Evolutionary conservation across 2,329 filamentous ascomycete species (phyloP), one percentile per base, ranked within the genome.

Genomic region (Cyphellophora attinorum): DNA sequence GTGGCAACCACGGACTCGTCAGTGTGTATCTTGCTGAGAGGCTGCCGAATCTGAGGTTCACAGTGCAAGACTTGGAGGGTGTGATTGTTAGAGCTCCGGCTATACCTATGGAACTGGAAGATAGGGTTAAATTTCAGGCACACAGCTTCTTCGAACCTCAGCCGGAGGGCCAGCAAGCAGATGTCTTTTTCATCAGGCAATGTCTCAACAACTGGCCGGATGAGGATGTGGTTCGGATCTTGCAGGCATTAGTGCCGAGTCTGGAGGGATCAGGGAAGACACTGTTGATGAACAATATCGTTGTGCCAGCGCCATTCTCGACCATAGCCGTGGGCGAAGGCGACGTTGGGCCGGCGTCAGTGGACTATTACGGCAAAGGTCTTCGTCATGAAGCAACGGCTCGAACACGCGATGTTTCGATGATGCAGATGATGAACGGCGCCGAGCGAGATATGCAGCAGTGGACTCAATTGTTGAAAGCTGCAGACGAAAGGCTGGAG

Each of bases 131-230:
- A 8, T 25, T 25, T 25, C 21, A n/a, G 21, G 21, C 8, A 8
- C 21, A 25, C 21, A 25, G n/a, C n/a, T n/a, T 25, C 21, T n/a
- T 25, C 8, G 21, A 8, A n/a, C 8, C 21, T 25, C n/a, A 25
- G n/a, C 21, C 21, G n/a, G n/a, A 25, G 21, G 21, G 21, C 8
- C 8, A 25, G 8, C 8, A 8, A 25, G 21, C 21, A n/a, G 21
- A 25, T n/a, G n/a, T 25, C 8, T n/a, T 25, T n/a, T n/a, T 25
- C 8, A 25, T 25, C 21, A 8, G 21, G 21, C 21, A 25, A 25
- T n/a, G 21, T 25, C 21, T 25, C 21, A 25, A 25, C 21, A n/a
- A 25, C 21, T 25, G 21, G 21, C 21, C n/a, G 21, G 21, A 25
- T 25, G 21, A 8, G n/a, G 21, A 8, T n/a, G 21, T 25, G 8